phyloP scores from a whole-genome alignment of 2,329 filamentous ascomycete genomes.

The Alternaria sp. region DNA sequence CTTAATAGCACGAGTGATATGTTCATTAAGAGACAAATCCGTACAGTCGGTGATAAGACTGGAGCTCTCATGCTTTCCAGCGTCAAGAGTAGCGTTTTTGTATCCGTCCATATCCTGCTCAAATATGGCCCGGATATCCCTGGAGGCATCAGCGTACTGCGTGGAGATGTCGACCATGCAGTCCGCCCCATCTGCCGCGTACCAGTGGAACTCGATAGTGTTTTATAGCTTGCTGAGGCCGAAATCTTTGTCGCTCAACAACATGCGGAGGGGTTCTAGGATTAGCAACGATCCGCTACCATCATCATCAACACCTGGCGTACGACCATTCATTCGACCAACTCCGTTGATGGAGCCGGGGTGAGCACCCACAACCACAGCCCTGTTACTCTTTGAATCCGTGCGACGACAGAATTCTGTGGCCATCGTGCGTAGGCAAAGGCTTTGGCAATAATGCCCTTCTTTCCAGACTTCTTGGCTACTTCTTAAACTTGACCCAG shows the following conservation, averaged over 20 bases:
- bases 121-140: constrained; percentile 90
- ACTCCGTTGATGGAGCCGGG: constrained; percentile 56
- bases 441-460: not conserved
- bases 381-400: constrained; percentile 86
- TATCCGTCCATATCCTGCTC: constrained; percentile 95
- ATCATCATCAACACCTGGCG: constrained; percentile 88
- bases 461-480: constrained; percentile 67
- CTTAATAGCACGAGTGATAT: constrained; percentile 86
- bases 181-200: constrained; percentile 84
- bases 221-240: constrained; percentile 68
- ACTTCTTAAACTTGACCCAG: constrained; percentile 74
- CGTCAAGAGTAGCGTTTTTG: constrained; percentile 59
- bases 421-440: not conserved
- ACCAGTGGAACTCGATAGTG: constrained; percentile 96
- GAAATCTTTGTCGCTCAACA: constrained; percentile 68
- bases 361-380: constrained; percentile 86
- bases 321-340: constrained; percentile 55
- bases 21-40: constrained; percentile 77
- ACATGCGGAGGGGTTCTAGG: constrained; percentile 82
- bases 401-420: constrained; percentile 88
- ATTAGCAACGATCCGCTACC: constrained; percentile 92
- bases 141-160: constrained; percentile 74
- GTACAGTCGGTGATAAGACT: constrained; percentile 93
- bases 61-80: constrained; percentile 73
- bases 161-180: constrained; percentile 88